phyloP scores from a whole-genome alignment of 1,284 basidiomycete genomes.

The Cutaneotrichosporon sp. region DNA sequence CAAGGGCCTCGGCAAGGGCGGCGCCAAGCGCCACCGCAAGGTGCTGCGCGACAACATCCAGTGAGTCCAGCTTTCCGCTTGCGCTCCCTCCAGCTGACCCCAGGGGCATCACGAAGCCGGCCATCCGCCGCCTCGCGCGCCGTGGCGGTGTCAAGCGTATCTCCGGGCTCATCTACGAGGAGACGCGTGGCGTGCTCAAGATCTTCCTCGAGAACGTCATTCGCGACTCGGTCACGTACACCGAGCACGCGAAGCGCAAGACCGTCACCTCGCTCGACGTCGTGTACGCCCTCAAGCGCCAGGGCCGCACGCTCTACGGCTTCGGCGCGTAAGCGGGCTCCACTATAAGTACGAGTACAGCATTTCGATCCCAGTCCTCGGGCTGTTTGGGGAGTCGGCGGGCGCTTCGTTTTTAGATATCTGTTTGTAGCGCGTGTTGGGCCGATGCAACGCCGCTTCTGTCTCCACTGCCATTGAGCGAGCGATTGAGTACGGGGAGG shows the following conservation, averaged over 20 bases:
- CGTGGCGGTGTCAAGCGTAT: constrained; percentile 96
- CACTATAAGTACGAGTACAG: too few species aligned
- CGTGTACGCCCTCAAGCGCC: constrained; percentile 90
- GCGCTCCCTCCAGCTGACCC: background rate
- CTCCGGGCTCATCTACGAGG: constrained; percentile 88
- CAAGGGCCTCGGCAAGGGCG: constrained; percentile 80
- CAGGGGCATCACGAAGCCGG: constrained; percentile 77
- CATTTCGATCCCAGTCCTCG: too few species aligned
- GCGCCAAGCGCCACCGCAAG: constrained; percentile 86
- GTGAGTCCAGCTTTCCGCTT: too few species aligned
- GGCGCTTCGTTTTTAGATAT: constrained; percentile 18
- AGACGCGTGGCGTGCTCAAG: constrained; percentile 83
- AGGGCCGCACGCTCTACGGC: constrained; percentile 84
- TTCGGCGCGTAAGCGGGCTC: constrained; percentile 68
- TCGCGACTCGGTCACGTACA: constrained; percentile 85
- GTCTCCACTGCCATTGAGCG: too few species aligned
- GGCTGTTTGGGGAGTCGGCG: constrained; percentile 2
- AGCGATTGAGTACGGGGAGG: too few species aligned
- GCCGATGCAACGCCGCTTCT: constrained; percentile 21
- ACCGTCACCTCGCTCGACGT: constrained; percentile 76
- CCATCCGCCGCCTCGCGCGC: constrained; percentile 89
- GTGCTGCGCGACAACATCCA: constrained; percentile 80
- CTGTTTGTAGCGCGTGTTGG: constrained; percentile 18
- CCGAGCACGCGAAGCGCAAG: constrained; percentile 91
- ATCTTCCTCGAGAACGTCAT: constrained; percentile 72